These are phyloP conservation scores for Melampsora abietis-canadensis DNA, from an alignment of 1,284 basidiomycete genomes.

Conservation along the genomic window DNA sequence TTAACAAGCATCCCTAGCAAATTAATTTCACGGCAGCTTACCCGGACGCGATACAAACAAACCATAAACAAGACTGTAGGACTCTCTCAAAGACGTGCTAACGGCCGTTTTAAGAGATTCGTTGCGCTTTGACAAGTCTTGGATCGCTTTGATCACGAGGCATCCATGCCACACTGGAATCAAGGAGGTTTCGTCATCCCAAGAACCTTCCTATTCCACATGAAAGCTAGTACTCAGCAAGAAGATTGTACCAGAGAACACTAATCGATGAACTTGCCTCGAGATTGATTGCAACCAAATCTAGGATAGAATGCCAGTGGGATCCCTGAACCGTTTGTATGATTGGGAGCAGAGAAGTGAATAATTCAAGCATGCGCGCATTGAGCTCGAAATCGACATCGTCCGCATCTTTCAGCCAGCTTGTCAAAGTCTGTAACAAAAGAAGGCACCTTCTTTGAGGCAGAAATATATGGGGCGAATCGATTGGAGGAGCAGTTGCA, in stretches of 20 bases:
- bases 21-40: constrained; percentile 52
- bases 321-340: constrained; percentile 79
- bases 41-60: constrained; percentile 61
- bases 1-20: no score
- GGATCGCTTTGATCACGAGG: constrained; percentile 29
- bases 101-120: constrained; percentile 56
- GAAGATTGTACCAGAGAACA: background rate
- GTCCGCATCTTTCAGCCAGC: constrained; percentile 74
- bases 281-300: constrained; percentile 80
- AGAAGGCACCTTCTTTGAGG: constrained; percentile 83
- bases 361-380: constrained; percentile 70
- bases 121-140: constrained; percentile 39
- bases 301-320: constrained; percentile 91
- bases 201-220: constrained; percentile 27
- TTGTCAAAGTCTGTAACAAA: constrained; percentile 77
- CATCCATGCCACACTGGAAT: constrained; percentile 28
- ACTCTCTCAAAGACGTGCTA: constrained; percentile 61
- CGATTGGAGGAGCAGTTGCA: constrained; percentile 70
- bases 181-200: constrained; percentile 40
- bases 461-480: constrained; percentile 78
- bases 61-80: constrained; percentile 63
- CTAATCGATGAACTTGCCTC: constrained; percentile 61
- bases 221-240: background rate
- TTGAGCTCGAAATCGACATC: constrained; percentile 67
- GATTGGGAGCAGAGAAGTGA: constrained; percentile 75